A percentile compares a stretch with the other conserved stretches of the same genome.
These are phyloP conservation scores for Hyphopichia wangnamkhiaoensis DNA, from an alignment of 1,139 yeast genomes.

Conservation along the genomic window DNA sequence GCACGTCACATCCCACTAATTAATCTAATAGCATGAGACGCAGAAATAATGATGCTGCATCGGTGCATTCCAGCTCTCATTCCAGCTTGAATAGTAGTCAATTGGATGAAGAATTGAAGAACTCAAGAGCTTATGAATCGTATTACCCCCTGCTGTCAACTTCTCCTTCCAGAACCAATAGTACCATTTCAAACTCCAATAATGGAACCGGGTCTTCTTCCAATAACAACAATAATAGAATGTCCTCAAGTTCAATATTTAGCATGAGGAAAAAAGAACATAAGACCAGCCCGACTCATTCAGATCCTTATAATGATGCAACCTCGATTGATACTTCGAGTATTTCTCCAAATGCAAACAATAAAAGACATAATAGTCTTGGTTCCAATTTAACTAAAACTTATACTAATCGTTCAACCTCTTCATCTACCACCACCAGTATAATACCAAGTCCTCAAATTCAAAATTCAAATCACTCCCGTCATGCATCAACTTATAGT, in stretches of 20 bases:
- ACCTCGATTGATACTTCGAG: conserved; percentile 39
- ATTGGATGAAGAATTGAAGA: conserved; percentile 33
- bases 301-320: conserved; percentile 32
- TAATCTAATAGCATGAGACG: background rate
- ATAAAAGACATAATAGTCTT: conserved; percentile 6
- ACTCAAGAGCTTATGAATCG: conserved; percentile 32
- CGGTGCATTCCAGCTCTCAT: background rate
- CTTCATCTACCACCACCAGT: conserved; percentile 14
- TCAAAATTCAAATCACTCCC: conserved; percentile 34
- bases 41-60: background rate
- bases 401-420: conserved; percentile 14
- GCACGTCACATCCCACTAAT: background rate
- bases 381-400: conserved; percentile 2
- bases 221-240: conserved; percentile 19
- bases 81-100: background rate
- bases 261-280: conserved; percentile 33
- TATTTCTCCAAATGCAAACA: conserved; percentile 12
- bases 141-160: conserved; percentile 4
- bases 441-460: conserved; percentile 35
- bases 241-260: conserved; percentile 43
- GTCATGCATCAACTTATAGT: conserved; percentile 46
- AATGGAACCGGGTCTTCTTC: conserved; percentile 1
- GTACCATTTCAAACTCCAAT: conserved; percentile 3
- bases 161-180: conserved; percentile 5
- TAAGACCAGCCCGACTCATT: conserved; percentile 10